Conservation (phyloP, 2,329 filamentous ascomycete genomes). For the Pseudogymnoascus sp. region DNA sequence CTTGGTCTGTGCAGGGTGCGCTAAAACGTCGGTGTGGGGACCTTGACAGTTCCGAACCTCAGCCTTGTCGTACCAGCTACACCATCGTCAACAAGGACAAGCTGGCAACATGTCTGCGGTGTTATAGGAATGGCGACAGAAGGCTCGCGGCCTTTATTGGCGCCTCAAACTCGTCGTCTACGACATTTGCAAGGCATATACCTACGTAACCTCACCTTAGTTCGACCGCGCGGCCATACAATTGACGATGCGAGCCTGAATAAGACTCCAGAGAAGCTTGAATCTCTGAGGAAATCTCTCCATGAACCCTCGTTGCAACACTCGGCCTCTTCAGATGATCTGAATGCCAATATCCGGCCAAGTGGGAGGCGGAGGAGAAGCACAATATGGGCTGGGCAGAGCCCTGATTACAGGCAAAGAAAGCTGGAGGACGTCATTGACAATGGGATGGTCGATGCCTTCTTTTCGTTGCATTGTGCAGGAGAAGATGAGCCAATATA, state of each 20-base stretch:
- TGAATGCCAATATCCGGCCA: slow-evolving; percentile 29
- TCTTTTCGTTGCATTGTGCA: slow-evolving; percentile 74
- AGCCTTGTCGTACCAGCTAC: slow-evolving; percentile 4
- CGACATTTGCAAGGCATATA: slow-evolving; percentile 83
- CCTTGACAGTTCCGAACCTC: slow-evolving; percentile 3
- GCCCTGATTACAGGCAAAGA: slow-evolving; percentile 57
- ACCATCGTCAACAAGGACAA: slow-evolving; percentile 7
- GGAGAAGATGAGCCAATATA: slow-evolving; percentile 69
- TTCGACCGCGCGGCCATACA: slow-evolving; percentile 48
- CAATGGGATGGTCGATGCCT: slow-evolving; percentile 71
- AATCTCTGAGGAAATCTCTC: slow-evolving; percentile 30
- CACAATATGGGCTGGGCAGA: slow-evolving; percentile 54
- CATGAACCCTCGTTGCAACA: slow-evolving; percentile 46
- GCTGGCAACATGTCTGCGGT: background rate
- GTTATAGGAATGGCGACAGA: slow-evolving; percentile 23
- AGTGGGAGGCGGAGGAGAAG: slow-evolving; percentile 49
- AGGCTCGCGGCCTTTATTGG: slow-evolving; percentile 39
- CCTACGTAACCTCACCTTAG: slow-evolving; percentile 74
- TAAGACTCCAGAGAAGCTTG: slow-evolving; percentile 56
- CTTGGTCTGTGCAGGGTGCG: slow-evolving; percentile 6
- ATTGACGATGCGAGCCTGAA: slow-evolving; percentile 71
- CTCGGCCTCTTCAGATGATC: slow-evolving; percentile 47
- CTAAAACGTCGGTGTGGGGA: background rate
- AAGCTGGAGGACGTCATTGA: slow-evolving; percentile 67
- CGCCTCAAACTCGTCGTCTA: slow-evolving; percentile 75